Evolutionary conservation across 352 stramenopile genomes (phyloP), one percentile per base, ranked within the genome.

Genomic region (Pythium vanterpoolii): DNA sequence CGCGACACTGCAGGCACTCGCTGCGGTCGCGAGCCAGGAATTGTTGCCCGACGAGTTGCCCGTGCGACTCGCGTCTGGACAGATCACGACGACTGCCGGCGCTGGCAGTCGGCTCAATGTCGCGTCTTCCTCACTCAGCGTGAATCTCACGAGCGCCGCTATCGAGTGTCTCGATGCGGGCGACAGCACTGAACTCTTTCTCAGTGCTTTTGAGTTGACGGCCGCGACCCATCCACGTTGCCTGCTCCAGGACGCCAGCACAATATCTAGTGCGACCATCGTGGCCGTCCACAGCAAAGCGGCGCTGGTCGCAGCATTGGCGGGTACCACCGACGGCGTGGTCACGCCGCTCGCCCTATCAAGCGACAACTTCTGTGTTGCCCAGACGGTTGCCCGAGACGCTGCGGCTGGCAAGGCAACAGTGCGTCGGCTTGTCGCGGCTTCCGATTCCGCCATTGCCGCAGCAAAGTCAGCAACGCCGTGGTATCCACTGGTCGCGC

Each of bases 21-120:
- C 77, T 0, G 71, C 75, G 1, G 48, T 93, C 0, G 77, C 74
- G 13, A 89, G 83, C 39, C 48, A 79, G 23, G 72, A 75, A 38
- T 59, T 85, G 5, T 51, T 89, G 14, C 56, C 50, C 1, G 75
- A 71, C 5, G 79, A 89, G 50, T 48, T 66, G 1, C 62, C 72
- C 0, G 68, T 62, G 14, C 16, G 53, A 5, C 34, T 89, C 18
- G 57, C 66, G n/a, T 68, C 62, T 0, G 39, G 43, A 8, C 51
- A 76, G 30, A 66, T 89, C 13, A 52, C 67, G 27, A 72, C 62
- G 0, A 73, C 75, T 28, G 69, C 79, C 8, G 67, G 74, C 0
- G 64, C 73, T 39, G 77, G 16, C 55, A 64, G 14, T 64, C 26
- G 24, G 57, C 74, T 42, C 44, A 58, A 0, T 7, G 33, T 9